Evolutionary conservation across 2,329 filamentous ascomycete genomes (phyloP), one percentile per base, ranked within the genome.

Genomic region (Teratosphaeriaceae sp.): DNA sequence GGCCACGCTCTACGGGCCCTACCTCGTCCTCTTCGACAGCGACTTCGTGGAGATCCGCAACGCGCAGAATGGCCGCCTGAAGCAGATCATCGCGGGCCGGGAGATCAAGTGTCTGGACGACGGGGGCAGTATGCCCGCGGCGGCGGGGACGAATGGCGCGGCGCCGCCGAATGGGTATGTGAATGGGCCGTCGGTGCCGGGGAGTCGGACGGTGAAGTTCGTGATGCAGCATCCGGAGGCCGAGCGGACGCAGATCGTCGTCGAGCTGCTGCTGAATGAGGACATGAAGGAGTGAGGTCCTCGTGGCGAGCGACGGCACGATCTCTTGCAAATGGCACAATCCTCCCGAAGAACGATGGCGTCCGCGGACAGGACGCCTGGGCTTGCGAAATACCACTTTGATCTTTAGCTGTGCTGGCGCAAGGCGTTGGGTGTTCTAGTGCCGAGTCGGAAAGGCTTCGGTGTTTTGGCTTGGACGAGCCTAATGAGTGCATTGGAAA

Each of bases 31-130:
- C 3, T 95, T 97, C 69, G 92, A 96, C 63, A 84, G 86, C 18
- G 90, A 97, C 64, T 98, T 97, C 55, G 88, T 98, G 37, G 92
- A 98, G 69, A 88, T 98, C 41, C 80, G 92, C 42, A 97, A 98
- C 57, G 92, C 92, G 15, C 88, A 96, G 70, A 97, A 97, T 59
- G 92, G 92, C 0, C 78, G 94, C 16, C 65, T 98, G 50, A 79
- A 92, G 56, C 92, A 98, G 69, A 92, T 98, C 45, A 94, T 98
- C 54, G 84, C 88, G 0, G 92, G 92, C 0, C 76, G 86, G 49
- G 89, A 96, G 59, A 88, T 98, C 38, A 82, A 85, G 50, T 88
- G 89, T 55, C 74, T 98, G 8, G 94, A 98, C 62, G 88, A 94
- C 58, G 88, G 87, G 5, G 76, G 84, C 52, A 68, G 80, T 44